Evolutionary conservation across 257 asterid species (phyloP).

Genomic region (Dorcoceras hygrometricum): DNA sequence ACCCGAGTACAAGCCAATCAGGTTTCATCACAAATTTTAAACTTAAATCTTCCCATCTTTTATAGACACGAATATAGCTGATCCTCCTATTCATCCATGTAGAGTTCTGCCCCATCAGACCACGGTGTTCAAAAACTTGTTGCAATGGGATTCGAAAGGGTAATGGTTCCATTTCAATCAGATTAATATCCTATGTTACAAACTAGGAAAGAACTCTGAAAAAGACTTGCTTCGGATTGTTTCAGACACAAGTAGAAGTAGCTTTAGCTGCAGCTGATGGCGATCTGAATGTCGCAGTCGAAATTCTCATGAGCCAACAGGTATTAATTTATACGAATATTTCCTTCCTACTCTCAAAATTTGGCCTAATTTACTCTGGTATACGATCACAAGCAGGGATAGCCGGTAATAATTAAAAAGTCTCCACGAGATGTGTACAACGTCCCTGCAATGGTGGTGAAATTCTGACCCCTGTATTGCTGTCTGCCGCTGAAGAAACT

Average conservation of each 20-base stretch:
- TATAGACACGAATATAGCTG: slow-evolving; percentile 16
- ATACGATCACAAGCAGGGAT: slow-evolving; percentile 32
- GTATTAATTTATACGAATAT: slow-evolving; percentile 34
- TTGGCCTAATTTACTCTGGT: slow-evolving; percentile 11
- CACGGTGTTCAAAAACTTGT: slow-evolving; percentile 76
- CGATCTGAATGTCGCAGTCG: slow-evolving; percentile 79
- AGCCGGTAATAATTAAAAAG: slow-evolving; percentile 9
- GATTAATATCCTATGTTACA: not conserved
- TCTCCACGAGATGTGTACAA: not conserved
- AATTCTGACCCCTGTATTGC: slow-evolving; percentile 12
- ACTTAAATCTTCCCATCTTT: slow-evolving; percentile 15
- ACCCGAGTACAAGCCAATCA: slow-evolving; percentile 45
- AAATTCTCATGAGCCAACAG: slow-evolving; percentile 96
- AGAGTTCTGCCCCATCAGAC: slow-evolving; percentile 58
- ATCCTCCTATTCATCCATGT: slow-evolving; percentile 12
- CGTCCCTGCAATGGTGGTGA: slow-evolving; percentile 18
- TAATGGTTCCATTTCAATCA: slow-evolving; percentile 24
- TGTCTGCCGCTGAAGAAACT: slow-evolving; percentile 11
- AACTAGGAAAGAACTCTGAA: not conserved
- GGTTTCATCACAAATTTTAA: slow-evolving; percentile 35
- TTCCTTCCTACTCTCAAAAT: not conserved
- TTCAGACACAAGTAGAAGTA: slow-evolving; percentile 92
- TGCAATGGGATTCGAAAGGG: slow-evolving; percentile 97
- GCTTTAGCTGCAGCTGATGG: slow-evolving; percentile 95
- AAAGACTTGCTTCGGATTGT: not conserved